phyloP scores from a whole-genome alignment of 1,284 basidiomycete genomes.

The Heimioporus retisporus region DNA sequence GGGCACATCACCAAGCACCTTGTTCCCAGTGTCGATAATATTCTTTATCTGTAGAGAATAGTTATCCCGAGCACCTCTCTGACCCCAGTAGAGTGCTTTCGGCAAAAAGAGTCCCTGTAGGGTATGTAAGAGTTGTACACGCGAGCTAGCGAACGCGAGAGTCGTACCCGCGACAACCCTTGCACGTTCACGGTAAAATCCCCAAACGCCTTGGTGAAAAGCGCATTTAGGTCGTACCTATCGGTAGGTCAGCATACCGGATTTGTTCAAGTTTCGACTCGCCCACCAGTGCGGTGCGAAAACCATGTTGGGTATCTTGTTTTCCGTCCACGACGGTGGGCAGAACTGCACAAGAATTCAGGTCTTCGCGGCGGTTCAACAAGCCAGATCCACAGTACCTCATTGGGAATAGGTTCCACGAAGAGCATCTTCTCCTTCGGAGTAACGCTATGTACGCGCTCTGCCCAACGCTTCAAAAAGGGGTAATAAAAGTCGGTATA shows the following conservation, averaged over 20 bases:
- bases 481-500: conserved; percentile 91
- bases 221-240: conserved; percentile 91
- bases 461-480: conserved; percentile 80
- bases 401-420: conserved; percentile 91
- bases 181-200: conserved; percentile 93
- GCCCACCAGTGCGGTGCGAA: conserved; percentile 91
- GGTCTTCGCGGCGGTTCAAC: not conserved
- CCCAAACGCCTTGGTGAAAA: conserved; percentile 87
- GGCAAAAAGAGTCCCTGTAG: conserved; percentile 85
- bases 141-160: not conserved
- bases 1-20: conserved; percentile 80
- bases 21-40: conserved; percentile 75
- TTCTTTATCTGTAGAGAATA: conserved; percentile 87
- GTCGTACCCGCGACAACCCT: conserved; percentile 78
- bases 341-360: conserved; percentile 68
- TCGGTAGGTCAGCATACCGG: not conserved
- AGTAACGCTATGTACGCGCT: conserved; percentile 64
- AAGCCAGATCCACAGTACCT: conserved; percentile 59
- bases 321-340: conserved; percentile 78
- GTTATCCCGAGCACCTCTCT: conserved; percentile 82
- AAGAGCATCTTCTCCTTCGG: conserved; percentile 77
- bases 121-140: conserved; percentile 16
- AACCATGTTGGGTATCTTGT: conserved; percentile 80
- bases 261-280: not conserved
- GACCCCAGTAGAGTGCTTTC: conserved; percentile 90